Percentiles rank a stretch among this genome's conserved stretches.
Evolutionary conservation across 2,329 filamentous ascomycete genomes (phyloP).

Genomic region (Arthrinium phaeospermum): DNA sequence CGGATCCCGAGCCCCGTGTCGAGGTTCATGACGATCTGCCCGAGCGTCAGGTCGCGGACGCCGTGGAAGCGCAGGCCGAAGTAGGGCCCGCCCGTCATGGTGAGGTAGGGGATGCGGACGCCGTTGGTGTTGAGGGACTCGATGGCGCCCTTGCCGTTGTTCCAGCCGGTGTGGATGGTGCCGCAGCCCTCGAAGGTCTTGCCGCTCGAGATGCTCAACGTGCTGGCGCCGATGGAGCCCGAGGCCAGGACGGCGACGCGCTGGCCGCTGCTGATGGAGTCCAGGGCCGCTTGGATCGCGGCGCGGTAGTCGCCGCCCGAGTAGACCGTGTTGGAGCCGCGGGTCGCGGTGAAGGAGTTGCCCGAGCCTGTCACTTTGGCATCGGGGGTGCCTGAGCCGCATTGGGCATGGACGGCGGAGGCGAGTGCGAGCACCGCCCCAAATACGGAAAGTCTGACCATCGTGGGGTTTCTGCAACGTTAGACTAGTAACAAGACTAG

Average conservation of each 20-base stretch:
- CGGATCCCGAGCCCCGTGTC: constrained; percentile 60
- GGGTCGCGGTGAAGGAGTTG: constrained; percentile 31
- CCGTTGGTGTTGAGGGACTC: constrained; percentile 54
- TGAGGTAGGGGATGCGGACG: constrained; percentile 61
- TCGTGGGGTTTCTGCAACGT: constrained; percentile 8
- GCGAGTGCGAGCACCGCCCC: constrained; percentile 48
- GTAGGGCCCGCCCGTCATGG: constrained; percentile 62
- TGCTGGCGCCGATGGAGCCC: constrained; percentile 59
- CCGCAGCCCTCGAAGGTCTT: constrained; percentile 65
- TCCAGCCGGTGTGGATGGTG: constrained; percentile 54
- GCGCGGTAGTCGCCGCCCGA: constrained; percentile 57
- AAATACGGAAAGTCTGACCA: constrained; percentile 37
- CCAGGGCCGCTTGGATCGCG: constrained; percentile 60
- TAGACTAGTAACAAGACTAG: too few relatives aligned
- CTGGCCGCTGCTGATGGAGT: constrained; percentile 56
- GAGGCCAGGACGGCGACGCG: constrained; percentile 60
- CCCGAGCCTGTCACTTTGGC: constrained; percentile 32
- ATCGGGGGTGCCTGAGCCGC: constrained; percentile 32
- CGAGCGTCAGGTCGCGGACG: constrained; percentile 52
- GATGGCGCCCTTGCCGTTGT: constrained; percentile 56
- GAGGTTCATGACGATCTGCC: constrained; percentile 60
- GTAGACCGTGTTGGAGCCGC: constrained; percentile 53
- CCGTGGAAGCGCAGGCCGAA: constrained; percentile 63
- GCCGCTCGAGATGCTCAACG: constrained; percentile 55
- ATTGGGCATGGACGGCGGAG: constrained; percentile 41